Conservation (phyloP, 257 asterid species). For the Craterostigma plantagineum region DNA sequence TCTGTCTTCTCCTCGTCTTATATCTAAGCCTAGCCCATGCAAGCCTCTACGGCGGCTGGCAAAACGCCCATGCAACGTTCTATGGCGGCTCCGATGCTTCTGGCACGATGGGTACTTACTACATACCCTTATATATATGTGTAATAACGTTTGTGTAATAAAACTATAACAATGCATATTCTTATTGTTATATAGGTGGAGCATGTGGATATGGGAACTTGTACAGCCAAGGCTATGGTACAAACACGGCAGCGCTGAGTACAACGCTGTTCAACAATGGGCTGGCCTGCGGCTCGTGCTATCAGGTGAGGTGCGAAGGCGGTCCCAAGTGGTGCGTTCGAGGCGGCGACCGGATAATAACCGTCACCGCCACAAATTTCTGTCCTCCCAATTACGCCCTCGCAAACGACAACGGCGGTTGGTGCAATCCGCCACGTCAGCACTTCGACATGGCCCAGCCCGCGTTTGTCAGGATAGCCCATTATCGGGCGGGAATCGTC, state of each 20-base stretch:
- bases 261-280: conserved; percentile 29
- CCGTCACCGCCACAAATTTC: conserved; percentile 40
- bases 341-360: conserved; percentile 10
- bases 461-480: conserved; percentile 24
- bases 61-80: conserved; percentile 39
- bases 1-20: too few relatives aligned
- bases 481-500: conserved; percentile 34
- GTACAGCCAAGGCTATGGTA: conserved; percentile 36
- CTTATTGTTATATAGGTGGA: too few relatives aligned
- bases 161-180: too few relatives aligned
- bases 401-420: conserved; percentile 32
- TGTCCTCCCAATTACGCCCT: conserved; percentile 45
- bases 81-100: conserved; percentile 46
- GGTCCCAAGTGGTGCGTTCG: conserved; percentile 11
- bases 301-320: conserved; percentile 19
- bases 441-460: conserved; percentile 45
- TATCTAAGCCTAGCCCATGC: too few relatives aligned
- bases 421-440: conserved; percentile 49
- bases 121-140: too few relatives aligned
- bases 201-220: too few relatives aligned
- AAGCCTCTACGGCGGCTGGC: conserved; percentile 13
- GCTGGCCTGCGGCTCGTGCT: conserved; percentile 43
- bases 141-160: too few relatives aligned
- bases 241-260: conserved; percentile 37
- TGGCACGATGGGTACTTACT: conserved; percentile 33